Evolutionary conservation across 1,284 basidiomycete species (phyloP), one percentile per base, ranked within the genome.

Genomic region (Rhodotorula sp.): DNA sequence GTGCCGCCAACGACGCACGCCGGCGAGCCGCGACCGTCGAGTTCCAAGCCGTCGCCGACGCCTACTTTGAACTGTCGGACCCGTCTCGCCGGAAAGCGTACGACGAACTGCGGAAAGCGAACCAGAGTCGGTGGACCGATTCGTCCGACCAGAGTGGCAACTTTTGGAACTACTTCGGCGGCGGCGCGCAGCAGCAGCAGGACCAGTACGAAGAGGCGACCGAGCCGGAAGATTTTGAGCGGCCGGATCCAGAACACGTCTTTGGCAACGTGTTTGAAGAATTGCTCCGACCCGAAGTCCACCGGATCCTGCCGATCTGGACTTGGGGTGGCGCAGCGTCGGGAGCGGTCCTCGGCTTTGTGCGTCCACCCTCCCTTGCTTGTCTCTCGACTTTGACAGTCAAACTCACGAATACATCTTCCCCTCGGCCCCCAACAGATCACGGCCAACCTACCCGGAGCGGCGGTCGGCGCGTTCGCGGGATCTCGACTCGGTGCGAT

Each of bases 31-130:
- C 75, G 18, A 76, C 75, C 6, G 53, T 60, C 76, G 63, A 82
- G 77, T 62, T 80, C 75, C 75, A 80, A 75, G 70, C 80, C 77
- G 73, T 97, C 70, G 93, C 95, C 62, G 94, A 98, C 82, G 95
- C 95, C 17, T 97, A 97, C 83, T 98, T 94, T 80, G 91, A 96
- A 14, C 86, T 98, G 37, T 95, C 91, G 1, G 75, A 85, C 81
- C 67, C 85, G 86, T 20, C 82, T 81, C 79, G 80, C 1, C 79
- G 81, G 59, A 77, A 76, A 18, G 65, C 71, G 37, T 80, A 80
- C 68, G 80, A 81, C 48, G 72, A 69, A 6, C 66, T 80, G 10
- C 76, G 79, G 45, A 75, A 77, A 29, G 77, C 76, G 46, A 80
- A 46, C 93, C 84, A 93, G 37, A 53, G 37, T 24, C n/a, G 66